Evolutionary conservation across 106 monocot species (phyloP).

Genomic region (Dioscorea alata): DNA sequence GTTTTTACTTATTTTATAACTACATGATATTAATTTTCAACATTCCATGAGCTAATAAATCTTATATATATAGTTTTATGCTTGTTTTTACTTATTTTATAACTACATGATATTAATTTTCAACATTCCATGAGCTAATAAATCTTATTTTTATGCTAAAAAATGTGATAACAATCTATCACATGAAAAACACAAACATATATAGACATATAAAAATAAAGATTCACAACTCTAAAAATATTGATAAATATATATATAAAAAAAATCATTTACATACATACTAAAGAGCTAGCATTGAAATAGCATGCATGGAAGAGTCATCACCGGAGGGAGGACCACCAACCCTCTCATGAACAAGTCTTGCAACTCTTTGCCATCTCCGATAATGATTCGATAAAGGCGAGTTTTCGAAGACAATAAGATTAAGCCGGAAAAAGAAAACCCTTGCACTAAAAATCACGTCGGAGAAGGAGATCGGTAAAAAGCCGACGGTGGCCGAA

Average conservation of each 20-base stretch:
- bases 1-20: too few species aligned
- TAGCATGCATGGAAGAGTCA: neutral
- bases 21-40: too few species aligned
- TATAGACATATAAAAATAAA: too few species aligned
- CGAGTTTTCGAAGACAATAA: neutral
- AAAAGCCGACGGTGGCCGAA: neutral
- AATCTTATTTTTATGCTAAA: too few species aligned
- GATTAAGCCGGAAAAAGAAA: slow-evolving; percentile 7
- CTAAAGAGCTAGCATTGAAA: slow-evolving; percentile 2
- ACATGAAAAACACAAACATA: too few species aligned
- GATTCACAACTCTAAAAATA: too few species aligned
- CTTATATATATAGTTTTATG: too few species aligned
- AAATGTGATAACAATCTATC: too few species aligned
- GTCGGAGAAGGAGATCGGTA: neutral
- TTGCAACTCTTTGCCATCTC: slow-evolving; percentile 10
- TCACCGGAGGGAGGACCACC: neutral
- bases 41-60: too few species aligned
- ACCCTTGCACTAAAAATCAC: neutral
- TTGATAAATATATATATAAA: neutral
- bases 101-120: too few species aligned
- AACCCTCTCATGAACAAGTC: slow-evolving; percentile 1
- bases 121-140: too few species aligned
- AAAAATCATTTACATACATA: neutral
- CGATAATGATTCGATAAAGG: neutral
- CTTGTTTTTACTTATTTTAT: too few species aligned